Evolutionary conservation across 257 asterid genomes (phyloP), one percentile per base, ranked within the genome.

Genomic region (Apocynum venetum): DNA sequence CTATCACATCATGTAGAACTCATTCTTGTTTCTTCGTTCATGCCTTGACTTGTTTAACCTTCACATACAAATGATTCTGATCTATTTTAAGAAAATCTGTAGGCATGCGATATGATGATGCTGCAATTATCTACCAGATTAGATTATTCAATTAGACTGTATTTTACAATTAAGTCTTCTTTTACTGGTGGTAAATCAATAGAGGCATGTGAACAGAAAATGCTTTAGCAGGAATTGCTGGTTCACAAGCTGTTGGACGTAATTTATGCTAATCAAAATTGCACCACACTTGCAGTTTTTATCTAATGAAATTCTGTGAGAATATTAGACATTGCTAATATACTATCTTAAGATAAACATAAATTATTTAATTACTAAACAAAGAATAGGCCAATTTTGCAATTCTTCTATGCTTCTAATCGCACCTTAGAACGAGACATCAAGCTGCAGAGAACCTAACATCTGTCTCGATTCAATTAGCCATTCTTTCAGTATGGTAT

Each of bases 321-420:
- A 78, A 72, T 78, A 63, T 72, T 25, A 72, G 8, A 36, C 77
- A 48, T 78, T 78, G 47, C 49, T 63, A 6, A 63, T 31, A 31
- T 8, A 43, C 49, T 41, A 38, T 61, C 76, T 78, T 31, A 46
- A 25, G n/a, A 14, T 49, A 78, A 17, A 31, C 31, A 78, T 63
- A 73, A 72, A n/a, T 36, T 49, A 79, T 40, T 72, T 43, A 72
- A 73, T 78, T 8, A 40, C 44, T 15, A 36, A 44, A 44, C 47
- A 44, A 44, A 44, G 47, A 44, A 44, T 44, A 44, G 6, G 47
- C 6, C 47, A 44, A 44, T 44, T 44, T 2, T 44, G 47, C 47
- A 2, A 44, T 6, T 44, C 47, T 44, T 44, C 47, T 44, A 44
- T 44, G 47, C 47, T 44, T 44, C 47, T 44, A 44, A 44, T 2